These are phyloP conservation scores for Gracilaria domingensis DNA, from an alignment of 23 red algal species.

Conservation along the genomic window DNA sequence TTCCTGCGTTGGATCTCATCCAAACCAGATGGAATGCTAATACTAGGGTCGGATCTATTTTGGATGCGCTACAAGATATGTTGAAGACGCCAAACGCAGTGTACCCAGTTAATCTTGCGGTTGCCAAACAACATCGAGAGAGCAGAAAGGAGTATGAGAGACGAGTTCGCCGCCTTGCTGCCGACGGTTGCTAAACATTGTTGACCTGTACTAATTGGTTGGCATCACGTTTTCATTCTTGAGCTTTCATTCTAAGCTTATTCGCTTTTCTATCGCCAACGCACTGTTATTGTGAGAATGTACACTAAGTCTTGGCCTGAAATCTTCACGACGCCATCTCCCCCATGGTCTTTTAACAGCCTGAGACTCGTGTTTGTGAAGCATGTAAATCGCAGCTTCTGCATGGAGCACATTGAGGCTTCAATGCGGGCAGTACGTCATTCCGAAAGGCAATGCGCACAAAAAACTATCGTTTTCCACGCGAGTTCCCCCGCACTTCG, in stretches of 20 bases:
- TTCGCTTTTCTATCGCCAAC: conserved; percentile 3
- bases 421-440: background rate
- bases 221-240: background rate
- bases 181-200: conserved; percentile 60
- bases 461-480: conserved; percentile 19
- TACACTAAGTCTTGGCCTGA: background rate
- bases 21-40: conserved; percentile 74
- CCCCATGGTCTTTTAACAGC: background rate
- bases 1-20: conserved; percentile 78
- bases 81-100: conserved; percentile 48
- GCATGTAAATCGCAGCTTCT: conserved; percentile 12
- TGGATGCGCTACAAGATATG: conserved; percentile 64
- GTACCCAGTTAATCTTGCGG: conserved; percentile 64
- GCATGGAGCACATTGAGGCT: background rate
- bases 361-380: background rate
- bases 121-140: conserved; percentile 45
- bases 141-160: conserved; percentile 66
- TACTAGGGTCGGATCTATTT: conserved; percentile 52
- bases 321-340: background rate
- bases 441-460: background rate
- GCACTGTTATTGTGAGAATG: background rate
- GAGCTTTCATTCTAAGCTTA: background rate
- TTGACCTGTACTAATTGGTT: conserved; percentile 4
- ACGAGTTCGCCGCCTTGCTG: conserved; percentile 63
- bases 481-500: conserved; percentile 47